Evolutionary conservation across 108 stramenopile species (phyloP), one percentile per base, ranked within the genome.

Genomic region (Nitzschia sp.): DNA sequence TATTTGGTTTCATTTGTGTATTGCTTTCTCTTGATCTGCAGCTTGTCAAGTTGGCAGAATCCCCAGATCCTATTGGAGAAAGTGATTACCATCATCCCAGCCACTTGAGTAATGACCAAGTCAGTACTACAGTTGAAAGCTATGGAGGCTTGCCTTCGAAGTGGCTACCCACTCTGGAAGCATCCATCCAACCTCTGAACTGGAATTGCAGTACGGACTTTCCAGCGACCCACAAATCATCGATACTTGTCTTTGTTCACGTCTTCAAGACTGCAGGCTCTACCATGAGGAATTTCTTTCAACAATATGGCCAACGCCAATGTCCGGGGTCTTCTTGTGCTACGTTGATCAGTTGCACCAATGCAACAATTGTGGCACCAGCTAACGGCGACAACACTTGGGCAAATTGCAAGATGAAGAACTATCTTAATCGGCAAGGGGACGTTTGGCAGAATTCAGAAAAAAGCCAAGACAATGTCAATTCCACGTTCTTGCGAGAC

Each of bases 191-290:
- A 17, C 53, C 53, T 8, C 19, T 54, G 21, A 34, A 34, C 29
- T 54, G 53, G 53, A 24, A 5, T 12, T 54, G 53, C 53, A 22
- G 24, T 2, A 2, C n/a, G 2, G 6, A 7, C 7, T 12, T 7
- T 10, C n/a, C 21, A 17, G 12, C 1, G 21, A 34, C 29, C 29
- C 24, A 24, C 21, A 54, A 54, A 8, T 3, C 12, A 3, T 12
- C 20, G 12, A 82, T 74, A 17, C 67, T 86, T 55, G 70, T 63
- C 0, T 83, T 86, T 63, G 73, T 80, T 3, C 85, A 86, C 44
- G 71, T 83, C 48, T 86, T 72, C 73, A 86, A 86, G 46, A 78
- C 85, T 39, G 81, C 85, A 10, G 85, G 85, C 43, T 79, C 80
- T 17, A 78, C 82, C 40, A 51, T 82, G 17, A 67, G 82, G 1